Base-by-base conservation (phyloP, 164 flowering plant genomes). In the Vitis vinifera region DNA sequence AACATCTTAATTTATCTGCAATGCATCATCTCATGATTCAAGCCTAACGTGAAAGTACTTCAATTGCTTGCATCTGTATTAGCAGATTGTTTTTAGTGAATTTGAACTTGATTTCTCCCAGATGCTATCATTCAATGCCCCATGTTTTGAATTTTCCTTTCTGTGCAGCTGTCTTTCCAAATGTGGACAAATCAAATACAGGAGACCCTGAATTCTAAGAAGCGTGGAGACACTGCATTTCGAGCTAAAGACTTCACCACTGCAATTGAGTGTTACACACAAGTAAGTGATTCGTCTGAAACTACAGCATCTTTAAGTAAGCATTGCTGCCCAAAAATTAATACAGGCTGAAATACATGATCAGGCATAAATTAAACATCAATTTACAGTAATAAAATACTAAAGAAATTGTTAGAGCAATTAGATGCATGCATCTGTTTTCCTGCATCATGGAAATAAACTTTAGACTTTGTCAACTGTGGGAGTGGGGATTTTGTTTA, bases 131-230 rank as follows among this genome's bases (percentile, higher is more conserved):
- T 19, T 49, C 30, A 13, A 15, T 62, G 8, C 31, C 15, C 9
- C 10, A 10, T 37, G 1, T 27, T 13, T 10, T 31, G 15, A 49
- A n/a, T 30, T 55, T 55, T 13, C 63, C 51, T 59, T 23, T 27
- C 51, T 3, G 66, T 69, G 73, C 79, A 87, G 88, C 87, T 85
- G 60, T 84, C 87, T 15, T 85, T 85, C 72, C 91, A 87, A 73
- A 77, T 82, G 85, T 85, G 89, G 91, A 85, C 87, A 1, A 83
- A 77, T 75, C 89, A 84, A 68, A 79, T 84, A 71, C 85, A 85
- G 57, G 91, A 87, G 63, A 78, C 86, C 9, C 70, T 85, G 50
- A 85, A 84, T 65, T 73, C 77, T 15, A 87, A 80, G 73, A 84
- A 85, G 73, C 86, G 63, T 17, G 91, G 87, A 44, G 91, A 87